phyloP scores from a whole-genome alignment of 345 rosid species.

The Bruguiera sexangula region DNA sequence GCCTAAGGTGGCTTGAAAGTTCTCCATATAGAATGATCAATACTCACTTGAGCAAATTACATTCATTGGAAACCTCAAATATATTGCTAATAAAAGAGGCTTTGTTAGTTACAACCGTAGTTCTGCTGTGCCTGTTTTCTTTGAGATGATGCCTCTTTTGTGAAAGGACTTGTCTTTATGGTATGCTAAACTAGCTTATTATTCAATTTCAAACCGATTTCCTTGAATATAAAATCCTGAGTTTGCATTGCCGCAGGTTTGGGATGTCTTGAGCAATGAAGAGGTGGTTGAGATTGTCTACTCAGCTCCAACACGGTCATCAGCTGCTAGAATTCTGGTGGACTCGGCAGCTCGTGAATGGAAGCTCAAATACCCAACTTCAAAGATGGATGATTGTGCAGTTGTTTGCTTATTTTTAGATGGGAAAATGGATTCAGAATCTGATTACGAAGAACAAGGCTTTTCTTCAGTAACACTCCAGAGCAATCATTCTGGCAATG shows the following conservation, averaged over 20 bases:
- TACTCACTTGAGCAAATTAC: too few relatives aligned
- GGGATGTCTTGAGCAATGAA: constrained; percentile 98
- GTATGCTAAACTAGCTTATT: too few relatives aligned
- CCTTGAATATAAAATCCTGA: background rate
- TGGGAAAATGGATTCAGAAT: constrained; percentile 89
- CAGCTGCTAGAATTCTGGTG: constrained; percentile 86
- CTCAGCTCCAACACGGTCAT: constrained; percentile 71
- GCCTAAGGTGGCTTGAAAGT: too few relatives aligned
- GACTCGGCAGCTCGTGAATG: constrained; percentile 89
- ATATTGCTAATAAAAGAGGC: too few relatives aligned
- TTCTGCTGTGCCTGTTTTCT: too few relatives aligned
- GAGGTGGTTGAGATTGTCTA: constrained; percentile 92
- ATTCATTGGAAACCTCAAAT: too few relatives aligned
- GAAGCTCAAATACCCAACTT: constrained; percentile 96
- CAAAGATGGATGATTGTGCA: constrained; percentile 99
- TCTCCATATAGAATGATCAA: too few relatives aligned
- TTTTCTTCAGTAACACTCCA: constrained; percentile 74
- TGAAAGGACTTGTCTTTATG: too few relatives aligned
- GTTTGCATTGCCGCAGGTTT: constrained; percentile 48
- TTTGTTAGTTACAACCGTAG: too few relatives aligned
- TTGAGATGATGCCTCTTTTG: too few relatives aligned
- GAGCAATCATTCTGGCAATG: constrained; percentile 68
- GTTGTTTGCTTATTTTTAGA: constrained; percentile 93
- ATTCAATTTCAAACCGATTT: background rate
- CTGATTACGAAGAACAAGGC: constrained; percentile 74